These are phyloP conservation scores for Hymenoscyphus infarciens DNA, from an alignment of 2,329 filamentous ascomycete species.

Conservation along the genomic window DNA sequence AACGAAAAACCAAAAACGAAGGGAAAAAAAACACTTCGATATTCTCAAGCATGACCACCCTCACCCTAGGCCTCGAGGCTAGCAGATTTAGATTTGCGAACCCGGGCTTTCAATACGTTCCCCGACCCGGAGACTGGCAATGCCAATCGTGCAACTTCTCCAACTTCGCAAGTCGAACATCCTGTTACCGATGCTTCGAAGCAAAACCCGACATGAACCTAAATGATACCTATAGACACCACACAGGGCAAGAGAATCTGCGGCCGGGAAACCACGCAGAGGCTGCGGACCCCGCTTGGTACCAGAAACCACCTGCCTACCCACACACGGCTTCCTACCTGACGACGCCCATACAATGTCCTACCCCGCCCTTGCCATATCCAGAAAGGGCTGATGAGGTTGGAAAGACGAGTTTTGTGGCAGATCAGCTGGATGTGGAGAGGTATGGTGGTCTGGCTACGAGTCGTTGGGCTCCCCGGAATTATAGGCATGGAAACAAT, in stretches of 20 bases:
- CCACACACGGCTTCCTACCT: background rate
- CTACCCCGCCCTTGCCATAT: background rate
- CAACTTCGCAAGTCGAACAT: slow-evolving; percentile 20
- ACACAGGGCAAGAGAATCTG: background rate
- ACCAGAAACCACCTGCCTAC: background rate
- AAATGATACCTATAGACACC: background rate
- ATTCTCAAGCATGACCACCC: background rate
- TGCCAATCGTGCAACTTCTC: slow-evolving; percentile 22
- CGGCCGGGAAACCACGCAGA: background rate
- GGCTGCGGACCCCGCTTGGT: background rate
- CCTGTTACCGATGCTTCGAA: slow-evolving; percentile 20
- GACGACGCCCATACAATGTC: background rate
- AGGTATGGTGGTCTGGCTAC: slow-evolving; percentile 23
- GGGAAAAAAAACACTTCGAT: background rate
- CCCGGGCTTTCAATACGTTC: slow-evolving; percentile 1
- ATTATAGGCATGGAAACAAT: slow-evolving; percentile 10
- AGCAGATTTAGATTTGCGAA: background rate
- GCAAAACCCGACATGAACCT: background rate
- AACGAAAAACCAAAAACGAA: too few relatives aligned
- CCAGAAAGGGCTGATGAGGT: background rate
- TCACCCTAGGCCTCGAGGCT: background rate
- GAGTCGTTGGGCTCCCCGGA: slow-evolving; percentile 32
- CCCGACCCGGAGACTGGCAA: slow-evolving; percentile 19
- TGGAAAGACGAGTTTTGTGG: background rate
- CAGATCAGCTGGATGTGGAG: background rate